Conservation (phyloP, 345 rosid species). For the Rhodomyrtus tomentosa region DNA sequence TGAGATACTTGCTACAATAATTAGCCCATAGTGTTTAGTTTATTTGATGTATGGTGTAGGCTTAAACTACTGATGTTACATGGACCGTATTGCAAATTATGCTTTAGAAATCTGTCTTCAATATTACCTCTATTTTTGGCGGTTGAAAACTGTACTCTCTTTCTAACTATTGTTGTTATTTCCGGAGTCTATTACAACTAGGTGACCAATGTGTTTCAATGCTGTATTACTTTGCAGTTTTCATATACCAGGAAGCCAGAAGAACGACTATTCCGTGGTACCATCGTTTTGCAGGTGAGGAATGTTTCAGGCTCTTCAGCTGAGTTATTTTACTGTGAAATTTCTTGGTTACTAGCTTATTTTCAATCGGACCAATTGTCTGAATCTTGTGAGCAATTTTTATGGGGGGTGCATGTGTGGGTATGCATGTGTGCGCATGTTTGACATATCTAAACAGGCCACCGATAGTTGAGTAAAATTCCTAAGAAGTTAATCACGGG, state of each 20-base stretch:
- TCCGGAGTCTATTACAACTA: neutral
- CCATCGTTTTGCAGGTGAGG: conserved; percentile 70
- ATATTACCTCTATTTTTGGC: neutral
- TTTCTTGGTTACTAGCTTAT: neutral
- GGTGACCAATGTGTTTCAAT: neutral
- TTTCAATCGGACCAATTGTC: neutral
- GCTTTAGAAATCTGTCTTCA: neutral
- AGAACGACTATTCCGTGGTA: conserved; percentile 85
- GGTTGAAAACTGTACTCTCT: neutral
- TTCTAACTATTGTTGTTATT: neutral
- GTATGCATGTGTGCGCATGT: neutral
- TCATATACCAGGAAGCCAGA: conserved; percentile 93
- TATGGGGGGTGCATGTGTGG: neutral
- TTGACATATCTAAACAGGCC: neutral
- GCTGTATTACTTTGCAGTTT: conserved; percentile 33
- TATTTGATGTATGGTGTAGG: neutral
- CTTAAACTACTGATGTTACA: neutral
- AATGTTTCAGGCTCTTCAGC: neutral
- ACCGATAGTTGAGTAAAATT: neutral
- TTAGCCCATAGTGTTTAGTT: neutral
- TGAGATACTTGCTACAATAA: neutral
- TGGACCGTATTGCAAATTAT: neutral
- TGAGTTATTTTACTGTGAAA: neutral
- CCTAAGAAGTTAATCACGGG: neutral
- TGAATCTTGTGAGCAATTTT: neutral